Conservation (phyloP, 73 alveolate genomes). For the Symbiodinium pilosum region DNA sequence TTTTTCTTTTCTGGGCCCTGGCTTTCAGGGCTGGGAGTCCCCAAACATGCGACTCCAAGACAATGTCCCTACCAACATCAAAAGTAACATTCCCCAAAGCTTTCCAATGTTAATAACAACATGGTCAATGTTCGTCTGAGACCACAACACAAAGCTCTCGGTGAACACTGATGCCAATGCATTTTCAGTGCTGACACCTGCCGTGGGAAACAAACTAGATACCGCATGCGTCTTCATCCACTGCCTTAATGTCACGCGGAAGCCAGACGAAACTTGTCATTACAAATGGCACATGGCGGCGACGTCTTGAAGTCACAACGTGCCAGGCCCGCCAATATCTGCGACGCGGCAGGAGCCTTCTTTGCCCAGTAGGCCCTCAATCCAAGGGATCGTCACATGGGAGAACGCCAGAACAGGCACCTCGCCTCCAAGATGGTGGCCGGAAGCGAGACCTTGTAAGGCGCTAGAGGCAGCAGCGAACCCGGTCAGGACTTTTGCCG, state of each 20-base stretch:
- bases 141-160: constrained; percentile 54
- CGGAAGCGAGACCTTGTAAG: constrained; percentile 39
- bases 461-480: too few relatives aligned
- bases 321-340: constrained; percentile 25
- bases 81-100: too few relatives aligned
- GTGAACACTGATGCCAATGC: constrained; percentile 74
- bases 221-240: too few relatives aligned
- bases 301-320: too few relatives aligned
- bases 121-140: too few relatives aligned
- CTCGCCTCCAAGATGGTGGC: constrained; percentile 33
- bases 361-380: constrained; percentile 85
- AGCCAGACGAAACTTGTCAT: background rate
- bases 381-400: background rate
- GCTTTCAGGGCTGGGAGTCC: too few relatives aligned
- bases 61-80: too few relatives aligned
- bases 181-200: constrained; percentile 64
- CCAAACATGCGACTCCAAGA: too few relatives aligned
- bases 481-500: background rate
- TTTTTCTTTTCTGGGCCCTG: too few relatives aligned
- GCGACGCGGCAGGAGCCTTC: constrained; percentile 92
- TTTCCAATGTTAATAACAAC: too few relatives aligned
- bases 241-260: too few relatives aligned
- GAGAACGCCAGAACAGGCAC: background rate
- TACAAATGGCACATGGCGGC: background rate
- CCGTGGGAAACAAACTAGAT: background rate